Conservation (phyloP, 1,284 basidiomycete genomes). For the Puccinia coronata region DNA sequence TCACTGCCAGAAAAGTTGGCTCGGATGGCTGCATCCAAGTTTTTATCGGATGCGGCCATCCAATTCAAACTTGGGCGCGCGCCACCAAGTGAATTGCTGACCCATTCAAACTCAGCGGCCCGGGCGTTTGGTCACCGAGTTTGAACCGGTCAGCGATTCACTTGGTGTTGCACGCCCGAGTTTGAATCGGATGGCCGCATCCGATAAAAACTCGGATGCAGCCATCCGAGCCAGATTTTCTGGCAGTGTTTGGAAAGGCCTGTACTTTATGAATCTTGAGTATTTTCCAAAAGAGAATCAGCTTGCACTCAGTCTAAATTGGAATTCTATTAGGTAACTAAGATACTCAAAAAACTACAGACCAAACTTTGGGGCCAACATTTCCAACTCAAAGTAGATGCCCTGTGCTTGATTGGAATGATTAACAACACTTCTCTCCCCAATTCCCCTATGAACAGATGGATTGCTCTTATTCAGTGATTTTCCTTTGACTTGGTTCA, state of each 20-base stretch:
- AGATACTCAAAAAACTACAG: not conserved
- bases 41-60: no score
- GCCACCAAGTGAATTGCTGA: no score
- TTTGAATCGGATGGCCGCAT: no score
- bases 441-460: conserved; percentile 35
- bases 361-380: conserved; percentile 4
- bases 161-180: no score
- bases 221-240: no score
- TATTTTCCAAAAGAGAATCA: not conserved
- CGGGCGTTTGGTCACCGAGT: no score
- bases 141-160: no score
- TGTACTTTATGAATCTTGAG: not conserved
- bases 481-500: conserved; percentile 38
- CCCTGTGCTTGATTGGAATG: conserved; percentile 23
- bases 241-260: not conserved
- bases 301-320: not conserved
- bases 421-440: conserved; percentile 25
- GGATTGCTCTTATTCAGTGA: conserved; percentile 23
- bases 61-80: no score
- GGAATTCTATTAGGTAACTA: not conserved
- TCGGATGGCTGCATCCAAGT: no score
- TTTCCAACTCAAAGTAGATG: conserved; percentile 30
- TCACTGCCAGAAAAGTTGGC: no score
- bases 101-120: no score
- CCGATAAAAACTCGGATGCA: no score